Evolutionary conservation across 371 early-diverging fungal genomes (phyloP), one percentile per base, ranked within the genome.

Genomic region (Actinomucor elegans): DNA sequence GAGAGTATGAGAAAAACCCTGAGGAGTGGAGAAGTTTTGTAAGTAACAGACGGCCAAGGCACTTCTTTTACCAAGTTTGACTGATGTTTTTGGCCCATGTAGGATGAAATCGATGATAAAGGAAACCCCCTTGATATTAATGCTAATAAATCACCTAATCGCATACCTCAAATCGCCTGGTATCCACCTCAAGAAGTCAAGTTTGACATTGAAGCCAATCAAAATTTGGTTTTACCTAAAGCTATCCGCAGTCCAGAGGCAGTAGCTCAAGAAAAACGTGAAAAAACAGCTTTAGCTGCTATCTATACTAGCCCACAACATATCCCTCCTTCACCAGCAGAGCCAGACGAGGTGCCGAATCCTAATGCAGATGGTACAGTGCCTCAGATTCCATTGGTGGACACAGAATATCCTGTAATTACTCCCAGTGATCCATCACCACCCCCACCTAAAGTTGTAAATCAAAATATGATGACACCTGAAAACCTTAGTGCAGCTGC

Each of bases 241-340:
- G 43, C 28, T n/a, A 37, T 42, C 11, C 18, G 43, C 18, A 64
- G 47, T 4, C 15, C 27, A 24, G 65, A 67, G 40, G 33, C 60
- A 0, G 17, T 12, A 8, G 32, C 40, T 2, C 66, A 70, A 35
- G 49, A 57, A 18, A 29, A 15, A 14, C 42, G 70, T 17, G 70
- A 70, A 31, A 51, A 52, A 4, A 45, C 35, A 0, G 48, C 52
- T n/a, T 33, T 70, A 3, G 65, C 67, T 9, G 67, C 59, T 5
- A 52, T 57, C 26, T 71, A 71, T 36, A 53, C 51, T 12, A 59
- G 45, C 20, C 33, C 40, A n/a, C 43, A 52, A 23, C 67, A 71
- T 59, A 64, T 71, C 15, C 71, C 71, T 37, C 48, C 59, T 44
- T 61, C 71, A 8, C 71, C 71, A 14, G 60, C 65, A 21, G 71